Evolutionary conservation across 768 basidiomycete species (phyloP).

Genomic region (Panaeolus papilionaceus): DNA sequence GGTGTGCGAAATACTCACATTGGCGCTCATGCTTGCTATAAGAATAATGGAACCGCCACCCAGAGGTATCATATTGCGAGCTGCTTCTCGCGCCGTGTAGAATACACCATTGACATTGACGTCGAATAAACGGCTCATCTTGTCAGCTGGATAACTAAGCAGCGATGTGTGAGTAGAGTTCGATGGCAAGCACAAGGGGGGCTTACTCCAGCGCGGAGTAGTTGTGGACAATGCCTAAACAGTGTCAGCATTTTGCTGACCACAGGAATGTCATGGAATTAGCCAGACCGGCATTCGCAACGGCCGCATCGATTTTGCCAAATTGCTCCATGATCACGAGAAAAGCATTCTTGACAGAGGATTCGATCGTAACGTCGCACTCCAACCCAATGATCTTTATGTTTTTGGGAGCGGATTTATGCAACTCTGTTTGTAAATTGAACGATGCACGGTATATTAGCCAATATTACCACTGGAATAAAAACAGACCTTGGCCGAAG

Average conservation of each 20-base stretch:
- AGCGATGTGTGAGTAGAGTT: conserved; percentile 4
- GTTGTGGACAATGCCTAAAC: conserved; percentile 84
- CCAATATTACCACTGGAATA: neutral
- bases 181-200: conserved; percentile 13
- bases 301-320: conserved; percentile 81
- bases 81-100: conserved; percentile 96
- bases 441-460: neutral
- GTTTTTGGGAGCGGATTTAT: conserved; percentile 42
- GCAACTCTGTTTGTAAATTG: neutral
- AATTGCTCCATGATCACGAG: conserved; percentile 63
- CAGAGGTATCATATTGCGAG: conserved; percentile 86
- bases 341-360: conserved; percentile 77
- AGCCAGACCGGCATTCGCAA: conserved; percentile 82
- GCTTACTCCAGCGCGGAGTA: conserved; percentile 84
- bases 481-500: conserved; percentile 24
- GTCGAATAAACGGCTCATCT: conserved; percentile 83
- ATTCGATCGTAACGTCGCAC: conserved; percentile 89
- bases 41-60: conserved; percentile 85
- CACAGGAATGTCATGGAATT: neutral
- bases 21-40: conserved; percentile 91
- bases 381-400: conserved; percentile 76
- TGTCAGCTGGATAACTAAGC: conserved; percentile 82
- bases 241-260: neutral
- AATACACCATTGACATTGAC: conserved; percentile 95
- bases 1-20: conserved; percentile 49